phyloP scores from a whole-genome alignment of 129 eudicot species.

The Oenanthe sinensis region DNA sequence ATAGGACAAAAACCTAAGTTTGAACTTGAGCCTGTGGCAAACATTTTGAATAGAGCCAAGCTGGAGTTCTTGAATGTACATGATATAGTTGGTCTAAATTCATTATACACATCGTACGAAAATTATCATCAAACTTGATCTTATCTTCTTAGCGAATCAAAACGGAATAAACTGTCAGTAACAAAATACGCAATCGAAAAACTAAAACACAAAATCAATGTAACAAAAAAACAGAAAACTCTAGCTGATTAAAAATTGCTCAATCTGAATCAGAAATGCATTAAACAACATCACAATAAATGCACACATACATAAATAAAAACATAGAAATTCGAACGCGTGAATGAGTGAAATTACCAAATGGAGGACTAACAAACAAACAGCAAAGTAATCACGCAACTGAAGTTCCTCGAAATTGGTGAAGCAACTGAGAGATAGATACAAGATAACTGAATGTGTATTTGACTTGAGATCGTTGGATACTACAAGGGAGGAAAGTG shows the following conservation, averaged over 20 bases:
- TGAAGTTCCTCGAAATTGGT: neutral
- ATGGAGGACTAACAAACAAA: neutral
- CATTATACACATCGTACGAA: neutral
- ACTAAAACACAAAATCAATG: neutral
- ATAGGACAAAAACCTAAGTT: neutral
- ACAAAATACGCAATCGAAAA: neutral
- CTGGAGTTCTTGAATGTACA: neutral
- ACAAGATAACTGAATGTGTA: neutral
- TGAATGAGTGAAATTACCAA: neutral
- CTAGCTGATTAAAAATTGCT: neutral
- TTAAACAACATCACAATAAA: neutral
- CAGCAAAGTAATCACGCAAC: neutral
- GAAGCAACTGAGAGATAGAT: neutral
- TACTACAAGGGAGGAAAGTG: neutral
- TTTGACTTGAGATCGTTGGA: neutral
- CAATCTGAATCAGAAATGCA: neutral
- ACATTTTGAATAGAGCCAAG: neutral
- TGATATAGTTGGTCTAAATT: neutral
- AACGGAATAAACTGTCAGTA: neutral
- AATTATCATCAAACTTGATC: neutral
- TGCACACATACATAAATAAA: neutral
- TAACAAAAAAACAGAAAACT: neutral
- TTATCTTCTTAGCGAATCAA: neutral
- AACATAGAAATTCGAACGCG: neutral
- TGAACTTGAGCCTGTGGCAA: neutral